Evolutionary conservation across 2,329 filamentous ascomycete genomes (phyloP).

Genomic region (Colletotrichum tabaci): DNA sequence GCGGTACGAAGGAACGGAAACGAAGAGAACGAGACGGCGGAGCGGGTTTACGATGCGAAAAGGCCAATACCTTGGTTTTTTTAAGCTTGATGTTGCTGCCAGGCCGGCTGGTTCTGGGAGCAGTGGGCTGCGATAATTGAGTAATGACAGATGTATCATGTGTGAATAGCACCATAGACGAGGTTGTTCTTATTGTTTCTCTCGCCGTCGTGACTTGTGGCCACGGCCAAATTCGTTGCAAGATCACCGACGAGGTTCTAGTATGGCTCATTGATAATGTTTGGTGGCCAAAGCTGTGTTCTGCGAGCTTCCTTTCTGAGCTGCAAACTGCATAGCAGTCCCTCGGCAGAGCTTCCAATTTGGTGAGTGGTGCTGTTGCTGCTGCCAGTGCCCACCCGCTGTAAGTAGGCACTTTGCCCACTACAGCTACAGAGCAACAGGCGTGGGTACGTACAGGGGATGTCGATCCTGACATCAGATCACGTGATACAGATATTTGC

Average conservation of each 20-base stretch:
- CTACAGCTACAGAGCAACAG: background rate
- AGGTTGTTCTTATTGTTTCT: background rate
- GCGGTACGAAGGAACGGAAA: background rate
- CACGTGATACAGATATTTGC: slow-evolving; percentile 40
- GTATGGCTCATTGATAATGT: background rate
- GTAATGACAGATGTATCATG: slow-evolving; percentile 42
- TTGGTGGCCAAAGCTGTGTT: background rate
- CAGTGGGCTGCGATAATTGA: slow-evolving; percentile 43
- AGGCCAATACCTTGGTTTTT: slow-evolving; percentile 43
- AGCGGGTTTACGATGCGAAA: slow-evolving; percentile 40
- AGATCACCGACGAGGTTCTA: too few species aligned
- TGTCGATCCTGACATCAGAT: slow-evolving; percentile 39
- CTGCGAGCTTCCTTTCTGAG: slow-evolving; percentile 1
- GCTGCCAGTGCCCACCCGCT: too few species aligned
- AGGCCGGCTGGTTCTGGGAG: slow-evolving; percentile 42
- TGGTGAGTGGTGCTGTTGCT: too few species aligned
- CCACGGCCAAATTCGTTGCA: background rate
- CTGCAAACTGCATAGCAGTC: background rate
- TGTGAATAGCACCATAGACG: background rate
- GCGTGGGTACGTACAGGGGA: slow-evolving; percentile 11
- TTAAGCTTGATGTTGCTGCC: slow-evolving; percentile 38
- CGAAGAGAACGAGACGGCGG: slow-evolving; percentile 6
- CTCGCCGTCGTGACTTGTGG: too few species aligned
- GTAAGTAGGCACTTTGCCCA: background rate
- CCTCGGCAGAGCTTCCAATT: too few species aligned